Base-by-base conservation (phyloP, 2,329 filamentous ascomycete genomes). In the Diaporthe capsici region DNA sequence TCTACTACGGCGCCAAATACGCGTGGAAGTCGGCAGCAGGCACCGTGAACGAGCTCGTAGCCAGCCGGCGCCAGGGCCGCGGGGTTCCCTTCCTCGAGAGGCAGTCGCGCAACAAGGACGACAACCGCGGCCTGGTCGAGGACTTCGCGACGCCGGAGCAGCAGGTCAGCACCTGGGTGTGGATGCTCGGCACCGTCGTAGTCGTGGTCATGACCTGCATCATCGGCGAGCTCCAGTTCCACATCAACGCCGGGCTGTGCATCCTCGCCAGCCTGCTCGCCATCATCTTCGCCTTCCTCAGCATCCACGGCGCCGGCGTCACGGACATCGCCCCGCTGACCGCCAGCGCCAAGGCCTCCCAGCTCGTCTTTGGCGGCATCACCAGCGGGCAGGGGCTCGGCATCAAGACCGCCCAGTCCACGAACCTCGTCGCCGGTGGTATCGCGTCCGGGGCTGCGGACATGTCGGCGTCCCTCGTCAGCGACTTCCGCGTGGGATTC, bases 401-500 rank as follows among this genome's bases (percentile, higher is more conserved):
- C 2, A 78, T 89, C 73, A 79, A 83, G 15, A 82, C 89, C 25
- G 90, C 91, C 1, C 92, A 93, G 83, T 85, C 87, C 70, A 88
- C 93, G 83, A 94, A 94, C 84, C 83, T 94, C 37, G 87, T 93
- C 49, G 92, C 92, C 55, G 92, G 92, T 77, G 86, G 85, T 79
- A 85, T 91, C 42, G 89, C 89, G 12, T 88, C 88, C 0, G 89
- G 89, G 74, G 88, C 87, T 37, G 89, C 90, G 4, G 87, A 89
- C 22, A 88, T 90, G 10, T 84, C 89, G 58, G 87, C 85, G 55
- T 84, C 88, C 63, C 84, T 93, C 17, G 89, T 90, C 44, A 87
- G 87, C 73, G 92, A 94, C 80, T 94, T 94, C 88, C 88, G 92
- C 42, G 91, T 92, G 57, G 92, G 92, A 6, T 94, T 93, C 86